phyloP scores from a whole-genome alignment of 306 rosid genomes.

The Cicer cuneatum region DNA sequence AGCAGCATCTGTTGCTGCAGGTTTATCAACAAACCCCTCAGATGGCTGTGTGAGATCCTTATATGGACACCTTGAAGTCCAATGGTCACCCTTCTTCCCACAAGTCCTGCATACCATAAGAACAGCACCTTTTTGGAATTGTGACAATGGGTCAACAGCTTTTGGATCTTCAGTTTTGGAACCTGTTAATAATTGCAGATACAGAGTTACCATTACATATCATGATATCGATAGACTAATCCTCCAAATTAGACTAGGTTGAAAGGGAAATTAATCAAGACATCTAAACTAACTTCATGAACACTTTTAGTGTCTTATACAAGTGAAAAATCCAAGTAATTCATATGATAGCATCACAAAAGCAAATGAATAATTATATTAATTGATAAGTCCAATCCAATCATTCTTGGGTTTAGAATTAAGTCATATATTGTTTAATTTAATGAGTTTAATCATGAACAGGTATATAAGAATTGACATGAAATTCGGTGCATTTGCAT shows the following conservation, averaged over 20 bases:
- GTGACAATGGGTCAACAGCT: constrained; percentile 59
- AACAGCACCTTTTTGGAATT: constrained; percentile 71
- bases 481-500: not conserved
- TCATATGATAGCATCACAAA: not conserved
- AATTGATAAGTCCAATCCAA: not conserved
- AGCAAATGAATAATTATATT: not conserved
- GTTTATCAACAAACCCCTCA: constrained; percentile 68
- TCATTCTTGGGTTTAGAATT: not conserved
- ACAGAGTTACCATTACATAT: constrained; percentile 13
- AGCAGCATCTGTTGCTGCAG: constrained; percentile 53
- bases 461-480: not conserved
- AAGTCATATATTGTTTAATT: not conserved
- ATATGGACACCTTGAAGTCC: constrained; percentile 96
- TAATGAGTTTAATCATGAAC: too few relatives aligned
- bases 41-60: constrained; percentile 79
- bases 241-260: not conserved
- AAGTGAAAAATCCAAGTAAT: not conserved
- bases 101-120: constrained; percentile 94
- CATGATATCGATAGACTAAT: not conserved
- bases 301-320: not conserved
- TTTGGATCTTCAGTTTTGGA: constrained; percentile 78
- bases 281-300: not conserved
- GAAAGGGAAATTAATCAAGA: not conserved
- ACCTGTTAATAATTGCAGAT: constrained; percentile 53
- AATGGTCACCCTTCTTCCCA: constrained; percentile 96